These are phyloP conservation scores for Dillenia turbinata DNA, from an alignment of 164 flowering plant genomes.

Conservation along the genomic window DNA sequence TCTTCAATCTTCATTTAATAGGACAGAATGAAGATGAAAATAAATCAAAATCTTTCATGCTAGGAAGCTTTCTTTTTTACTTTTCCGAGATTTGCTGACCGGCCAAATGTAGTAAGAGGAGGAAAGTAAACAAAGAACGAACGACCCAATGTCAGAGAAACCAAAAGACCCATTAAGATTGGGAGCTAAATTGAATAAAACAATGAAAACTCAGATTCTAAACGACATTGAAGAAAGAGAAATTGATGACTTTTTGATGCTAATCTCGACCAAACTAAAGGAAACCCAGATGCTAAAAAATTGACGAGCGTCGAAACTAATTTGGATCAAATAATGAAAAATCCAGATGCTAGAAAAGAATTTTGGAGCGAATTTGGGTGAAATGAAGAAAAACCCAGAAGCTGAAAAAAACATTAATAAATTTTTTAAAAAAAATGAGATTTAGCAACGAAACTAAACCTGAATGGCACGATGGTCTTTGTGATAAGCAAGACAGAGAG, in stretches of 20 bases:
- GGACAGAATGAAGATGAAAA: too few species aligned
- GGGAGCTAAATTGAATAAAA: neutral
- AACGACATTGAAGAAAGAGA: too few species aligned
- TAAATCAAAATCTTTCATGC: too few species aligned
- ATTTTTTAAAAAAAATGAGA: neutral
- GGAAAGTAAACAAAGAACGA: too few species aligned
- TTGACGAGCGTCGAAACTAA: neutral
- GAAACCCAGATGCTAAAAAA: neutral
- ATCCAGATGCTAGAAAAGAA: neutral
- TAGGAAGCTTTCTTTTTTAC: too few species aligned
- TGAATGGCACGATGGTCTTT: conserved; percentile 79
- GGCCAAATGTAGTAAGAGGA: too few species aligned
- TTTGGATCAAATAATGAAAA: neutral
- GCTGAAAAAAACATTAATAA: neutral
- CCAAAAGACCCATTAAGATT: neutral
- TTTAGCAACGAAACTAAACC: conserved; percentile 27
- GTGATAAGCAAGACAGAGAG: conserved; percentile 74
- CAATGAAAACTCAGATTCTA: too few species aligned
- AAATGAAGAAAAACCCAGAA: neutral
- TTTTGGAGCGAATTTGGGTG: neutral
- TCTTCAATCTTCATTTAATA: too few species aligned
- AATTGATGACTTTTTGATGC: neutral
- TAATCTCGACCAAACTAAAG: neutral
- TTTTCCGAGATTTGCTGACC: too few species aligned
- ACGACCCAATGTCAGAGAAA: neutral